Conservation (phyloP, 2,329 filamentous ascomycete genomes). For the Domatiomyces catenatus region DNA sequence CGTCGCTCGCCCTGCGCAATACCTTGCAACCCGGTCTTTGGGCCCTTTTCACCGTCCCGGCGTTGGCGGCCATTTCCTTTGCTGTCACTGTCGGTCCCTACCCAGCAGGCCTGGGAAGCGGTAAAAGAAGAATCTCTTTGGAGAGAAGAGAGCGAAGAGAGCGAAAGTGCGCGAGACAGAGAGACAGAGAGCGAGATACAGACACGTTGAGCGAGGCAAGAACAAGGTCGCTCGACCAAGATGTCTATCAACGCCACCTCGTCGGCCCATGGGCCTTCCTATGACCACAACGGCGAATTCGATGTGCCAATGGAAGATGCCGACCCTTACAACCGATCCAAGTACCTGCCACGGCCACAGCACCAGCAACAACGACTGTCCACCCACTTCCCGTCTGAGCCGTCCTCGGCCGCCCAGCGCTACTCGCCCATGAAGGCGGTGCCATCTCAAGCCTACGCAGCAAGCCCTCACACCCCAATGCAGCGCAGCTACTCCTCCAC, state of each 20-base stretch:
- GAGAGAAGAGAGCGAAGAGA: conserved; percentile 1
- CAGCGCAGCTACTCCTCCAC: conserved; percentile 36
- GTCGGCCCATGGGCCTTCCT: conserved; percentile 42
- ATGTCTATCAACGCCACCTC: conserved; percentile 45
- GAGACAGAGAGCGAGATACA: neutral
- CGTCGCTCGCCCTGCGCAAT: neutral
- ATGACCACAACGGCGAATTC: conserved; percentile 51
- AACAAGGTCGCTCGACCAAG: conserved; percentile 18
- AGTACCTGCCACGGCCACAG: conserved; percentile 67
- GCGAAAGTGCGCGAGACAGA: neutral
- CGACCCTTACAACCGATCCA: conserved; percentile 71
- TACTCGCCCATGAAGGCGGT: conserved; percentile 93
- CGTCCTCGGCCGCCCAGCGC: conserved; percentile 69
- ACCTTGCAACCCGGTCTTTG: too few relatives aligned
- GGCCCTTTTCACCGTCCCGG: neutral
- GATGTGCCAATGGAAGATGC: conserved; percentile 79
- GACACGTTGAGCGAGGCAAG: conserved; percentile 7
- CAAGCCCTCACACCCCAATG: conserved; percentile 40
- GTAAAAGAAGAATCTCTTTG: conserved; percentile 52
- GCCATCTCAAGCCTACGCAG: conserved; percentile 65
- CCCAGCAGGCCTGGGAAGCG: neutral
- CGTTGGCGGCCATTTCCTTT: neutral
- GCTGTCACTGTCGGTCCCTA: neutral
- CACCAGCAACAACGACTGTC: conserved; percentile 64
- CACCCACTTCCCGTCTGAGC: conserved; percentile 55